Evolutionary conservation across 148 eudicot species (phyloP).

Genomic region (Heliosperma pusillum): DNA sequence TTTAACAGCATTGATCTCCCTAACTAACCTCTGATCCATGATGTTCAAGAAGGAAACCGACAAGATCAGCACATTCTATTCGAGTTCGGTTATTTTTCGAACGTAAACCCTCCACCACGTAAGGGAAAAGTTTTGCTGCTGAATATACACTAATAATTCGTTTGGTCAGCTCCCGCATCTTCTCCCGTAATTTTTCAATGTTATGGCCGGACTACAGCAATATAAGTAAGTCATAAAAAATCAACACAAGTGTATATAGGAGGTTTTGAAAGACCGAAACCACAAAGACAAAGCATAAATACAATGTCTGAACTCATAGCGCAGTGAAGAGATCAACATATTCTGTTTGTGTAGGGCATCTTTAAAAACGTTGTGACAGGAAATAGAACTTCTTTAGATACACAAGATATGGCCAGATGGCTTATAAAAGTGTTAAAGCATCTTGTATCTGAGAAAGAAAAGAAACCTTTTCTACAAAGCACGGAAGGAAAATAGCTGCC

Average conservation of each 20-base stretch:
- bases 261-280: background rate
- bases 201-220: conserved; percentile 80
- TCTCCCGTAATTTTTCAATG: conserved; percentile 85
- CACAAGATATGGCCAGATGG: background rate
- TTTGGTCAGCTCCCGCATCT: conserved; percentile 75
- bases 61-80: conserved; percentile 82
- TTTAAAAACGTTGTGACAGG: background rate
- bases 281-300: background rate
- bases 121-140: conserved; percentile 84
- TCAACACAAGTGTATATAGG: background rate
- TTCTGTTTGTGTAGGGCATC: background rate
- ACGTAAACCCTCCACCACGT: conserved; percentile 79
- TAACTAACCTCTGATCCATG: conserved; percentile 70
- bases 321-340: background rate
- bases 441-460: conserved; percentile 1
- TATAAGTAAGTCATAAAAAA: conserved; percentile 16
- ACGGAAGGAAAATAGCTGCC: conserved; percentile 85
- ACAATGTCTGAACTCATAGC: background rate
- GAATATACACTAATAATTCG: conserved; percentile 63
- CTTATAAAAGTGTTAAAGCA: background rate
- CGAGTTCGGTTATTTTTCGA: conserved; percentile 87
- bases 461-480: conserved; percentile 84
- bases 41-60: conserved; percentile 79
- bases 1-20: background rate
- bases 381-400: too few species aligned